Evolutionary conservation across 768 basidiomycete genomes (phyloP).

Genomic region (Artomyces pyxidatus): DNA sequence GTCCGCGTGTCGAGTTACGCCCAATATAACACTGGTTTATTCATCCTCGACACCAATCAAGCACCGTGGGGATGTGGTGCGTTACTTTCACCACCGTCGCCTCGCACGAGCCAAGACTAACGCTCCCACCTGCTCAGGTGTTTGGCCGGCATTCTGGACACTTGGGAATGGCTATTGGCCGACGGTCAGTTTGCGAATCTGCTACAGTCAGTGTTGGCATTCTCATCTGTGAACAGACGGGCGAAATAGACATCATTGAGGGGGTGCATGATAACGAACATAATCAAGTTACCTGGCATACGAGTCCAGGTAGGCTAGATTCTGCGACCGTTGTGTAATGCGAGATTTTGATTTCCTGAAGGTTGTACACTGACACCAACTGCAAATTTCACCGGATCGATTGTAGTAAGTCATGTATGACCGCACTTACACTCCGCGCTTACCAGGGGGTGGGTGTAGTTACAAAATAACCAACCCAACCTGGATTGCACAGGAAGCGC

Average conservation of each 20-base stretch:
- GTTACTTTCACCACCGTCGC: constrained; percentile 17
- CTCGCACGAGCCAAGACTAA: too few species aligned
- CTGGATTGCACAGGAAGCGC: constrained; percentile 44
- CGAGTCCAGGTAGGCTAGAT: constrained; percentile 41
- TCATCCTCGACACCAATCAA: constrained; percentile 74
- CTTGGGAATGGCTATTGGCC: constrained; percentile 58
- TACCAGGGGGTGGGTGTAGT: constrained; percentile 21
- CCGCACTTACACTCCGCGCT: background rate
- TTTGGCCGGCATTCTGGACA: constrained; percentile 84
- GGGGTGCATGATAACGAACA: constrained; percentile 81
- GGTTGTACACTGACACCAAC: constrained; percentile 53
- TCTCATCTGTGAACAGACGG: constrained; percentile 35
- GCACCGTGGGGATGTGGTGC: constrained; percentile 88
- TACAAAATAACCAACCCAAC: constrained; percentile 42
- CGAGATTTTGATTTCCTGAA: constrained; percentile 14
- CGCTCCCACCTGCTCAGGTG: constrained; percentile 32
- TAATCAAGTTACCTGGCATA: constrained; percentile 82
- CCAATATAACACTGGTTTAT: constrained; percentile 68
- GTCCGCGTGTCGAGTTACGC: constrained; percentile 67
- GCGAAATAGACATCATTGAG: constrained; percentile 80
- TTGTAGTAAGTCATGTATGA: constrained; percentile 43
- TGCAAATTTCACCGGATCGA: constrained; percentile 52
- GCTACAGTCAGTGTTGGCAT: background rate
- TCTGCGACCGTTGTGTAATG: too few species aligned
- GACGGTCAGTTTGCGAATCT: constrained; percentile 44